Conservation (phyloP, 2,329 filamentous ascomycete genomes). For the Penicillium sp. region DNA sequence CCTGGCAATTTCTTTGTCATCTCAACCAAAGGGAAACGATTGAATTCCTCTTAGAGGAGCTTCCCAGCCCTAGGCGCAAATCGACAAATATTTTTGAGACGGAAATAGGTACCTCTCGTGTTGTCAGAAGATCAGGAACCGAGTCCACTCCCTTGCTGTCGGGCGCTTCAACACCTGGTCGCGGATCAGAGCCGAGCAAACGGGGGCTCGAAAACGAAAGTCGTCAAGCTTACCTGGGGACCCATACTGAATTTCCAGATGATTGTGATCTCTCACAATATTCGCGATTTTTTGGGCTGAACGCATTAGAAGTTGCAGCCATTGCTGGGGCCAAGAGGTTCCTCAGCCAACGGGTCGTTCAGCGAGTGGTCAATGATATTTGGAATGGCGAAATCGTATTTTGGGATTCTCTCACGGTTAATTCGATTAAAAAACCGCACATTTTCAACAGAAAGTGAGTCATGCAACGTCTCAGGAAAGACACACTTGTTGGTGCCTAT, state of each 20-base stretch:
- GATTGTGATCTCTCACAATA: slow-evolving; percentile 64
- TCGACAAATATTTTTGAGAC: slow-evolving; percentile 25
- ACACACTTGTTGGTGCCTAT: slow-evolving; percentile 28
- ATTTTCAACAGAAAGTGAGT: slow-evolving; percentile 67
- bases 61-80: slow-evolving; percentile 37
- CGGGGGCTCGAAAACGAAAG: slow-evolving; percentile 42
- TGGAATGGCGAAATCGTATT: slow-evolving; percentile 88
- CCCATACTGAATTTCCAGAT: slow-evolving; percentile 44
- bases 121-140: slow-evolving; percentile 14
- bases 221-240: slow-evolving; percentile 36
- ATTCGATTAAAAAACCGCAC: slow-evolving; percentile 74
- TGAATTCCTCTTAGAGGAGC: slow-evolving; percentile 59
- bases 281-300: slow-evolving; percentile 74
- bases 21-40: slow-evolving; percentile 61
- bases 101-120: slow-evolving; percentile 28
- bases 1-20: slow-evolving; percentile 64
- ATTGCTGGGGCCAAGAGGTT: slow-evolving; percentile 83
- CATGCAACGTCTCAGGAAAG: background rate
- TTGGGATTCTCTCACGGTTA: slow-evolving; percentile 76
- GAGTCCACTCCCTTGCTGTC: slow-evolving; percentile 37
- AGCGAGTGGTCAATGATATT: slow-evolving; percentile 80
- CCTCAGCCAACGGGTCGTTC: slow-evolving; percentile 76
- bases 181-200: slow-evolving; percentile 42
- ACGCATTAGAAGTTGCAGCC: slow-evolving; percentile 83
- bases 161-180: slow-evolving; percentile 29